Conservation (phyloP, 1,284 basidiomycete species). For the Jaminaea rosea region DNA sequence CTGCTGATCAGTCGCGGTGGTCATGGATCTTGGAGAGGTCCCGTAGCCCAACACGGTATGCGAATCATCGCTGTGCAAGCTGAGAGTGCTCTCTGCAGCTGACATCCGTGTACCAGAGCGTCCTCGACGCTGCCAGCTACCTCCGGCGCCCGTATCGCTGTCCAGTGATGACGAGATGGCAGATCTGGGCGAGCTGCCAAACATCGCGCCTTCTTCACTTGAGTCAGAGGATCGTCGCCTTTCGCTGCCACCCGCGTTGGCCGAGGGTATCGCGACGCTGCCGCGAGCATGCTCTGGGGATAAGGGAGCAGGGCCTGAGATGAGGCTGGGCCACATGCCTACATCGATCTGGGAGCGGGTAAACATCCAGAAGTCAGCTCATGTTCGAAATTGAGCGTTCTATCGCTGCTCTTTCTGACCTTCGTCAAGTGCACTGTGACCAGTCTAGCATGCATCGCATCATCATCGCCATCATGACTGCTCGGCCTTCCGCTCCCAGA, state of each 20-base stretch:
- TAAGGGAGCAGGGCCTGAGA: conserved; percentile 2
- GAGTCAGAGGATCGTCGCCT: not conserved
- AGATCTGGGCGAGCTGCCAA: not conserved
- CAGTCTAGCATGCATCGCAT: not conserved
- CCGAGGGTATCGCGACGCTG: too few relatives aligned
- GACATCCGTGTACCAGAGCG: not conserved
- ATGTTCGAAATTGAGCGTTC: too few relatives aligned
- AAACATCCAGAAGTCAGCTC: too few relatives aligned
- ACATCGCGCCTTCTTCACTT: not conserved
- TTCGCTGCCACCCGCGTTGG: not conserved
- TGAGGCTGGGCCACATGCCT: conserved; percentile 7
- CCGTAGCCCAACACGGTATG: conserved; percentile 4
- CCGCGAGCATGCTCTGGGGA: not conserved
- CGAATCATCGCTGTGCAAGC: conserved; percentile 6
- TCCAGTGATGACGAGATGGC: too few relatives aligned
- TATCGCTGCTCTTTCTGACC: too few relatives aligned
- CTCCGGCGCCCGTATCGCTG: too few relatives aligned
- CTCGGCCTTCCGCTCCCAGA: too few relatives aligned
- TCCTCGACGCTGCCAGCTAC: too few relatives aligned
- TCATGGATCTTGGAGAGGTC: too few relatives aligned
- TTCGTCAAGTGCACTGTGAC: not conserved
- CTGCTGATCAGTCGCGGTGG: too few relatives aligned
- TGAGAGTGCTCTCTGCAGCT: not conserved
- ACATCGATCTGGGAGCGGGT: conserved; percentile 2
- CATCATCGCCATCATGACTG: not conserved